These are phyloP conservation scores for Tagetes erecta DNA, from an alignment of 129 eudicot genomes.

Conservation along the genomic window DNA sequence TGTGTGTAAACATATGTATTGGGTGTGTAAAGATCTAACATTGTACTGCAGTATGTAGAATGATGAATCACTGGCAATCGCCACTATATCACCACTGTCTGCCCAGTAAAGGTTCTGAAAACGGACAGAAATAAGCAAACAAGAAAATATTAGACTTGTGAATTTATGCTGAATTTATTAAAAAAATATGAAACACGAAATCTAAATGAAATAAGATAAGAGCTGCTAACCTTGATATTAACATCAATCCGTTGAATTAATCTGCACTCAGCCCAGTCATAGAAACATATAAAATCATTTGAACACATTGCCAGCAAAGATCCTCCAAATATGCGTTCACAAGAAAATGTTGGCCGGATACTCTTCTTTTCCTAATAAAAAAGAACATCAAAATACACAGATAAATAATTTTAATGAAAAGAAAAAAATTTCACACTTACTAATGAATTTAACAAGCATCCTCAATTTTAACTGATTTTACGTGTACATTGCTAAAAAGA, in stretches of 20 bases:
- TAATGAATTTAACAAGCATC: neutral
- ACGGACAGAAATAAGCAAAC: slow-evolving; percentile 11
- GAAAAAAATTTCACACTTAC: neutral
- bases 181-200: neutral
- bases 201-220: slow-evolving; percentile 12
- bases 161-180: slow-evolving; percentile 10
- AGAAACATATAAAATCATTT: slow-evolving; percentile 91
- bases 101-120: slow-evolving; percentile 96
- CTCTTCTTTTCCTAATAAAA: slow-evolving; percentile 80
- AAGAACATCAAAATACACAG: slow-evolving; percentile 9
- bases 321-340: slow-evolving; percentile 88
- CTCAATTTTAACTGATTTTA: neutral
- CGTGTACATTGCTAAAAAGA: neutral
- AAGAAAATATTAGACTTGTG: slow-evolving; percentile 1
- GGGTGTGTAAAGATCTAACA: slow-evolving; percentile 41
- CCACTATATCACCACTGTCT: slow-evolving; percentile 91
- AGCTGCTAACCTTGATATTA: slow-evolving; percentile 62
- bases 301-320: slow-evolving; percentile 80
- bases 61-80: slow-evolving; percentile 88
- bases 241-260: slow-evolving; percentile 89
- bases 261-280: slow-evolving; percentile 95
- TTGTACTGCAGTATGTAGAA: slow-evolving; percentile 86
- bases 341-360: slow-evolving; percentile 88
- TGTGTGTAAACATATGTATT: neutral
- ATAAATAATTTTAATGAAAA: neutral